Evolutionary conservation across 176 grass and related monocot genomes (phyloP).

Genomic region (Oryza nivara): DNA sequence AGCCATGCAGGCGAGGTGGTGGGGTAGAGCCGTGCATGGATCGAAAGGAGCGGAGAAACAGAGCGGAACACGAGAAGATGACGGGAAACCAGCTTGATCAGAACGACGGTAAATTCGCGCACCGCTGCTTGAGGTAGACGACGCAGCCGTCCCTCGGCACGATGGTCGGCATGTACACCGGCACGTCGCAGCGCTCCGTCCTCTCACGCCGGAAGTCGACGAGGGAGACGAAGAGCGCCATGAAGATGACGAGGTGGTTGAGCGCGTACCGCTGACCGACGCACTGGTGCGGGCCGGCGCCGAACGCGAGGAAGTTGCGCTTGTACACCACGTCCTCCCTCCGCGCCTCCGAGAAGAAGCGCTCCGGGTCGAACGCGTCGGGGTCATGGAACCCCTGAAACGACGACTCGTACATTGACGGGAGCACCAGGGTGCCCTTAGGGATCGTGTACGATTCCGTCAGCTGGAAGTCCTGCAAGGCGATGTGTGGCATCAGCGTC

Average conservation of each 20-base stretch:
- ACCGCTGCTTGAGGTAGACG: slow-evolving; percentile 54
- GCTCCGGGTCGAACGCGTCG: slow-evolving; percentile 77
- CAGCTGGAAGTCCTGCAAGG: slow-evolving; percentile 65
- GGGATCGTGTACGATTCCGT: slow-evolving; percentile 94
- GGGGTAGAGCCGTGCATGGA: no score
- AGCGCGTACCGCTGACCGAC: slow-evolving; percentile 89
- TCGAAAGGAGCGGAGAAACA: no score
- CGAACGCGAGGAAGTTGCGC: slow-evolving; percentile 85
- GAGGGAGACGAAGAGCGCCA: slow-evolving; percentile 71
- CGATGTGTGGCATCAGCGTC: slow-evolving; percentile 85
- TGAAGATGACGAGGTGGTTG: slow-evolving; percentile 89
- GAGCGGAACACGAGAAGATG: neutral
- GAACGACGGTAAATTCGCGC: slow-evolving; percentile 45
- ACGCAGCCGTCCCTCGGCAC: slow-evolving; percentile 75
- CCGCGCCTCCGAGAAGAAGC: slow-evolving; percentile 66
- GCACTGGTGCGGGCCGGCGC: slow-evolving; percentile 91
- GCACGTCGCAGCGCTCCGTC: slow-evolving; percentile 63
- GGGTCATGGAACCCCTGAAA: slow-evolving; percentile 79
- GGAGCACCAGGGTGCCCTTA: slow-evolving; percentile 89
- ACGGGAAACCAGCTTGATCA: slow-evolving; percentile 2
- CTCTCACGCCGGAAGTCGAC: slow-evolving; percentile 64
- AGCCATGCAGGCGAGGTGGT: neutral
- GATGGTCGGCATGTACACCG: slow-evolving; percentile 78
- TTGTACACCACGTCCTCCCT: slow-evolving; percentile 78
- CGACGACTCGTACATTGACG: slow-evolving; percentile 82